Evolutionary conservation across 805 yeast genomes (phyloP).

Genomic region (Ascoidea tarda): DNA sequence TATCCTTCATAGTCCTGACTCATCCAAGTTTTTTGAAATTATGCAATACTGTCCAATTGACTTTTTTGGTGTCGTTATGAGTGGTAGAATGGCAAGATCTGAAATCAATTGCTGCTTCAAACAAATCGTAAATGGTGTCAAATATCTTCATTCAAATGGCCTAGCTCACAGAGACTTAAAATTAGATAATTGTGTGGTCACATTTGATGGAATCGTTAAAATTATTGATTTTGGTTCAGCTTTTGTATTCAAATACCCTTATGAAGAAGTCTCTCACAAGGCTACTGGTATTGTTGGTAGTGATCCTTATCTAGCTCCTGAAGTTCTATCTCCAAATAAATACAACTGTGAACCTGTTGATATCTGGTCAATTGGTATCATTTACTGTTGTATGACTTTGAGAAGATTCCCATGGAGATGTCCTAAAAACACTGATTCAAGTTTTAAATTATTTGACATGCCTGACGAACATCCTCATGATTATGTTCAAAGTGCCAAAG

Average conservation of each 20-base stretch:
- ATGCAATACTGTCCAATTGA: conserved; percentile 83
- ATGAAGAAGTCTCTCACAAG: conserved; percentile 39
- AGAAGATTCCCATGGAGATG: conserved; percentile 84
- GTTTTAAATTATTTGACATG: conserved; percentile 50
- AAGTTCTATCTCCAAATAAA: conserved; percentile 38
- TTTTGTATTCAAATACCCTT: conserved; percentile 69
- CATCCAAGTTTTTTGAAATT: conserved; percentile 60
- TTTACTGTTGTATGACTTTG: conserved; percentile 76
- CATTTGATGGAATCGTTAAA: conserved; percentile 58
- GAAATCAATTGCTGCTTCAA: conserved; percentile 74
- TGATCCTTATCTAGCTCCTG: conserved; percentile 82
- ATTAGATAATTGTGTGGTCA: conserved; percentile 72
- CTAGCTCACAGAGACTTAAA: conserved; percentile 75
- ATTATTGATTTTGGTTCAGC: conserved; percentile 79
- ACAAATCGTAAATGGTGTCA: conserved; percentile 61
- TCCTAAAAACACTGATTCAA: conserved; percentile 55
- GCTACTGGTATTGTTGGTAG: conserved; percentile 75
- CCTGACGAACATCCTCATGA: conserved; percentile 69
- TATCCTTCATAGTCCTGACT: conserved; percentile 44
- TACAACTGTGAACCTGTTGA: conserved; percentile 74
- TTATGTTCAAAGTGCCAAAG: conserved; percentile 54
- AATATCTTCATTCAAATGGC: conserved; percentile 63
- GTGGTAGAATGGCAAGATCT: conserved; percentile 67
- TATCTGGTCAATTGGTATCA: conserved; percentile 75
- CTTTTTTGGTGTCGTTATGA: conserved; percentile 79